Evolutionary conservation across 1,284 basidiomycete genomes (phyloP), one percentile per base, ranked within the genome.

Genomic region (Pseudomicrostroma phylloplanum): DNA sequence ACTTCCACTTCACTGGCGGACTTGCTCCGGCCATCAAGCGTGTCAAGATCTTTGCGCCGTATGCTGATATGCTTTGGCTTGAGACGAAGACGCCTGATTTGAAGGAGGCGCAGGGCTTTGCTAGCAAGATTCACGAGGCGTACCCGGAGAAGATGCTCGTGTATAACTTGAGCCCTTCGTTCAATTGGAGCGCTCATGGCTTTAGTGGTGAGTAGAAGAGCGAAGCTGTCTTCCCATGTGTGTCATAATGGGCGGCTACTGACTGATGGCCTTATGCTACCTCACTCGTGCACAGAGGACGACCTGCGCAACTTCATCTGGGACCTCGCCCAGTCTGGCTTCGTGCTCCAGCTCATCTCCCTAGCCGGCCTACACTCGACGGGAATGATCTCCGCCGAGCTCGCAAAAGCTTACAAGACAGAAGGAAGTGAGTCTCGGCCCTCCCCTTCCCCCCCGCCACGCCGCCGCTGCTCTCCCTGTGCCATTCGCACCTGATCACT

Each of bases 121-220:
- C 91, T 1, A 83, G 87, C 56, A 85, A 85, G 75, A 89, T 94
- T 70, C 84, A 88, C 63, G 84, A 85, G 67, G 84, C 84, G 76
- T 85, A 84, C 78, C 89, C 90, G 46, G 86, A 84, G 73, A 91
- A 90, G 73, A 82, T 87, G 88, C 86, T 96, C 71, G 91, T 93
- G n/a, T 96, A 94, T 79, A 96, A 94, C 79, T 82, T 94, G 65
- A 91, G 89, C 73, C 92, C 91, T 2, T 91, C 89, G 74, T 96
- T 96, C 83, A 93, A 94, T 80, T 96, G 92, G 92, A 83, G 85
- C 30, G 85, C 84, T 12, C 88, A 89, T 73, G 91, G 91, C 17
- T 92, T 89, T 80, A 36, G 30, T 36, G 30, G 30, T 36, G 30
- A 36, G 30, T 36, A 85, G 88, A 36, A 36, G 30, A 36, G 30